Percentiles rank a stretch among this genome's conserved stretches.
Conservation (phyloP, 495 filamentous ascomycete genomes). For the Xylaria bambusicola region DNA sequence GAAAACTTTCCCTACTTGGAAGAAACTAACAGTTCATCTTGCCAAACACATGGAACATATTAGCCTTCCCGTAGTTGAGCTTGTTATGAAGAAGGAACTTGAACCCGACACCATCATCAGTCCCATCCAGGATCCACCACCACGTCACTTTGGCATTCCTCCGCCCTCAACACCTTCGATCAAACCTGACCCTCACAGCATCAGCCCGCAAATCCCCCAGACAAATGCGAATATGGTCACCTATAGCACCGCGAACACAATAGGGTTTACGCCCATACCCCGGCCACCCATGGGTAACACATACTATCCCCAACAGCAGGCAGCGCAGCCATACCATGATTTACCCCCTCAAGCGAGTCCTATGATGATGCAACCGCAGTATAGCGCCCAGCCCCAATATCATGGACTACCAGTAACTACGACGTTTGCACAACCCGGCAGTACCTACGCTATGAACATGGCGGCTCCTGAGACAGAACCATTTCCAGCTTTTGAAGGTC, state of each 20-base stretch:
- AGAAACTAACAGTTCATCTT: constrained; percentile 90
- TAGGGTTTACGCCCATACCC: constrained; percentile 15
- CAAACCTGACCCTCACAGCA: constrained; percentile 34
- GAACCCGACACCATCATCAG: constrained; percentile 64
- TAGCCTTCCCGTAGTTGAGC: constrained; percentile 77
- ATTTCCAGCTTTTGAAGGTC: constrained; percentile 37
- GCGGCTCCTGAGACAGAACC: constrained; percentile 27
- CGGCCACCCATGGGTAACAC: constrained; percentile 21
- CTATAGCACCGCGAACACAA: constrained; percentile 15
- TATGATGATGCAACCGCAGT: constrained; percentile 28
- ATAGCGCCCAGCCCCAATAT: constrained; percentile 28
- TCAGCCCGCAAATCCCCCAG: constrained; percentile 19
- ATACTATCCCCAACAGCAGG: constrained; percentile 24
- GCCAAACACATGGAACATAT: constrained; percentile 98
- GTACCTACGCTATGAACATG: constrained; percentile 15
- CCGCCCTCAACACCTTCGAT: constrained; percentile 36
- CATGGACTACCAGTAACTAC: constrained; percentile 26
- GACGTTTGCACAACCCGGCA: constrained; percentile 19
- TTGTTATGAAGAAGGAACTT: constrained; percentile 64
- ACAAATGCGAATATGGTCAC: constrained; percentile 20
- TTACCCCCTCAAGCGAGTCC: constrained; percentile 20
- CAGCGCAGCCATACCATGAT: constrained; percentile 19
- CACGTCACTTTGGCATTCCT: constrained; percentile 32
- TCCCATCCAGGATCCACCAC: constrained; percentile 58
- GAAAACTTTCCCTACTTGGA: constrained; percentile 81